Evolutionary conservation across 257 asterid genomes (phyloP).

Genomic region (Solanum sparsipilum): DNA sequence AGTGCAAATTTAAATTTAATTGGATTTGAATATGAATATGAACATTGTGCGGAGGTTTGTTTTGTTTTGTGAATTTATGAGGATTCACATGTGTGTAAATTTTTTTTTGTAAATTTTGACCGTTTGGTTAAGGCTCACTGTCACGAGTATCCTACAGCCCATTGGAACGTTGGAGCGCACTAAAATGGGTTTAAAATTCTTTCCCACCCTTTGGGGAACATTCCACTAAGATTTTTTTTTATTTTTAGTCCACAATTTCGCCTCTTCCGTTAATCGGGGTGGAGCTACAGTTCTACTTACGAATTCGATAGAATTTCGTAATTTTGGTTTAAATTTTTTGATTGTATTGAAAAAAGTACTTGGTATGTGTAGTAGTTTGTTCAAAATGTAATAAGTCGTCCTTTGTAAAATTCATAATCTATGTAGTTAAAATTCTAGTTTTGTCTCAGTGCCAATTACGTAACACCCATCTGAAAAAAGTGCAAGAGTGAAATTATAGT

Average conservation of each 20-base stretch:
- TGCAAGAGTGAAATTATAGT: neutral
- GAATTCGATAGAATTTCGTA: rapidly evolving
- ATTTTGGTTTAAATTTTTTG: rapidly evolving
- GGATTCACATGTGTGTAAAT: neutral
- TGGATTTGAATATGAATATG: rapidly evolving
- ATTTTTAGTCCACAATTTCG: neutral
- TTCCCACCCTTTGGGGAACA: conserved; percentile 2
- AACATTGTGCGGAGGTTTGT: rapidly evolving
- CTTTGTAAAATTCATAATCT: neutral
- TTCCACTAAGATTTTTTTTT: neutral
- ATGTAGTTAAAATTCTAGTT: rapidly evolving
- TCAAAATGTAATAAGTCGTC: rapidly evolving
- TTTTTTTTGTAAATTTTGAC: neutral
- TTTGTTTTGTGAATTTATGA: neutral
- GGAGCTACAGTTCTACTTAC: rapidly evolving
- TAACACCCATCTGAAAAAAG: too few species aligned
- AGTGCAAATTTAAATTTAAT: too few species aligned
- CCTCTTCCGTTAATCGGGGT: neutral
- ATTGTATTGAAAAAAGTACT: neutral
- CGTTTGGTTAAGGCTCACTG: conserved; percentile 15
- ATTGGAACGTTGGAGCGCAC: conserved; percentile 83
- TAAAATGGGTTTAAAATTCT: neutral
- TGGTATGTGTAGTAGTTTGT: neutral
- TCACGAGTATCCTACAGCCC: conserved; percentile 42
- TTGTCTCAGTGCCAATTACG: rapidly evolving